phyloP scores from a whole-genome alignment of 805 yeast genomes.

The Lipomyces starkeyi region DNA sequence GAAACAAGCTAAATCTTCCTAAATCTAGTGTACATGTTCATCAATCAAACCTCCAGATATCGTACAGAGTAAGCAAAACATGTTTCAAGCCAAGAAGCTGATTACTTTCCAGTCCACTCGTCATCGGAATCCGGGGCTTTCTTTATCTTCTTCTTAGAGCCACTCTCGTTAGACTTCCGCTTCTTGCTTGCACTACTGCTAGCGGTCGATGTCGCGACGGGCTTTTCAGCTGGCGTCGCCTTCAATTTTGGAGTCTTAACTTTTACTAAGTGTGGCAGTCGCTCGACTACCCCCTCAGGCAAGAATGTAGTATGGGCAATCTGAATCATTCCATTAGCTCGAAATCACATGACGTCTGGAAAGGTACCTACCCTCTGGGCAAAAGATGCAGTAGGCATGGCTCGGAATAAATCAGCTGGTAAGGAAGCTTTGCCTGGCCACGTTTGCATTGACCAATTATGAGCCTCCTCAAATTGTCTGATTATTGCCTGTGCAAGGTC shows the following conservation, averaged over 20 bases:
- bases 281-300: conserved; percentile 22
- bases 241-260: conserved; percentile 7
- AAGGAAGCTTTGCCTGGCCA: conserved; percentile 82
- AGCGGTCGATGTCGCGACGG: neutral
- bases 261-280: conserved; percentile 18
- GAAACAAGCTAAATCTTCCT: neutral
- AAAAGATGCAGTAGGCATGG: conserved; percentile 61
- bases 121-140: conserved; percentile 24
- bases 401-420: conserved; percentile 71
- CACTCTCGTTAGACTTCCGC: conserved; percentile 21
- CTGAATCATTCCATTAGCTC: neutral
- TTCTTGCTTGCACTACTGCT: conserved; percentile 2
- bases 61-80: neutral
- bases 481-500: conserved; percentile 75
- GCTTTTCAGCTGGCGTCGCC: conserved; percentile 2
- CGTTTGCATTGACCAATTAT: conserved; percentile 72
- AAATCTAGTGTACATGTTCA: neutral
- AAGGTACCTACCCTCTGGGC: conserved; percentile 55
- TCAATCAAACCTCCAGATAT: neutral
- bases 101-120: conserved; percentile 13
- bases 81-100: neutral
- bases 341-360: neutral
- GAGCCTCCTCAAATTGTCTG: conserved; percentile 60
- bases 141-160: conserved; percentile 20
- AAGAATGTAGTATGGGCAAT: conserved; percentile 26